Evolutionary conservation across 1,284 basidiomycete species (phyloP).

Genomic region (Vanrija pseudolonga): DNA sequence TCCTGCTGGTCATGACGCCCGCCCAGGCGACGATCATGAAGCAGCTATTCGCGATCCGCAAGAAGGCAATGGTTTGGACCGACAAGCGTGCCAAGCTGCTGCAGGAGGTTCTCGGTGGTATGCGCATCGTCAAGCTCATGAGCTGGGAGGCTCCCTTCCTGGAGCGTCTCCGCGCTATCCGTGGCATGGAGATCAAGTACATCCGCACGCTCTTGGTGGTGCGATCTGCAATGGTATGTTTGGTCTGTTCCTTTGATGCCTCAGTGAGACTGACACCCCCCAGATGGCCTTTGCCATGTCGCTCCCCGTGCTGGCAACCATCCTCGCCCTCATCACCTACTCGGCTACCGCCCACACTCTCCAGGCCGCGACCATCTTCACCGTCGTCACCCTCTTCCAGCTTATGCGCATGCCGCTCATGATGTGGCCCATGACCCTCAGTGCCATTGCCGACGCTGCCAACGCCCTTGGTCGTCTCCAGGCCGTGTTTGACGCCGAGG

Average conservation of each 20-base stretch:
- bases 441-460: constrained; percentile 69
- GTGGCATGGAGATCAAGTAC: constrained; percentile 71
- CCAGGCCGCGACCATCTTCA: constrained; percentile 62
- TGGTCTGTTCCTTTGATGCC: too few species aligned
- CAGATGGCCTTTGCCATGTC: constrained; percentile 51
- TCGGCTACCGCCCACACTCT: constrained; percentile 64
- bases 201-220: constrained; percentile 68
- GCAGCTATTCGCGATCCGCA: constrained; percentile 65
- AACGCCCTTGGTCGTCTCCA: constrained; percentile 69
- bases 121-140: constrained; percentile 80
- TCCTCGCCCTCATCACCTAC: constrained; percentile 82
- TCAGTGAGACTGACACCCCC: too few species aligned
- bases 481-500: constrained; percentile 73
- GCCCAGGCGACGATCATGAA: constrained; percentile 72
- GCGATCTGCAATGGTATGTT: constrained; percentile 34
- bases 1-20: constrained; percentile 66
- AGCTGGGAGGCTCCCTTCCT: constrained; percentile 61
- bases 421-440: constrained; percentile 65
- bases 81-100: constrained; percentile 56
- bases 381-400: constrained; percentile 76
- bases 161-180: constrained; percentile 62
- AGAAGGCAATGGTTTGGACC: constrained; percentile 83
- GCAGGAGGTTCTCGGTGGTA: constrained; percentile 66
- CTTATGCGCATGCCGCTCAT: constrained; percentile 48
- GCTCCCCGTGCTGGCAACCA: constrained; percentile 73